Conservation (phyloP, 805 yeast genomes). For the Candida michaelii region DNA sequence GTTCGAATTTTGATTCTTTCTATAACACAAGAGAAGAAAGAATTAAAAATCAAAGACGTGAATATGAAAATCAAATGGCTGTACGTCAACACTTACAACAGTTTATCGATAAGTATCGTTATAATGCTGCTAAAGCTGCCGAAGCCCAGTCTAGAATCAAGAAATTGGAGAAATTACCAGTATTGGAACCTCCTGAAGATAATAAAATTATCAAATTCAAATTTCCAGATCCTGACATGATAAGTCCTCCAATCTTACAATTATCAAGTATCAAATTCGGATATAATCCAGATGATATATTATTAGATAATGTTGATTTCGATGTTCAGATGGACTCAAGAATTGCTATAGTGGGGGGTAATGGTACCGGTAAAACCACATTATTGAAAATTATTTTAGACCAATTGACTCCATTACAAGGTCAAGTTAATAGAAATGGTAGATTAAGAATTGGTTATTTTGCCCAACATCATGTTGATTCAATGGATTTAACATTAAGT, state of each 20-base stretch:
- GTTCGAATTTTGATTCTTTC: constrained; percentile 90
- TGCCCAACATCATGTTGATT: constrained; percentile 98
- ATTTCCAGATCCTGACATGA: constrained; percentile 91
- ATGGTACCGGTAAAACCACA: constrained; percentile 99
- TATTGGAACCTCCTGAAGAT: constrained; percentile 91
- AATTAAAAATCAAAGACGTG: constrained; percentile 86
- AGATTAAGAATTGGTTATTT: constrained; percentile 92
- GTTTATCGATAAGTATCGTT: constrained; percentile 93
- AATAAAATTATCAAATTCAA: constrained; percentile 81
- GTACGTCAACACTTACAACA: constrained; percentile 89
- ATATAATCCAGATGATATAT: constrained; percentile 61
- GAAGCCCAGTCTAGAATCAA: constrained; percentile 99
- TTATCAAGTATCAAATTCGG: constrained; percentile 86
- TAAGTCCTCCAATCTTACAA: constrained; percentile 93
- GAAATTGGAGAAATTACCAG: constrained; percentile 91
- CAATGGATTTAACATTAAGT: constrained; percentile 82
- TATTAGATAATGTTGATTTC: constrained; percentile 76
- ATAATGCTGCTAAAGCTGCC: constrained; percentile 95
- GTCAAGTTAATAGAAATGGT: constrained; percentile 76
- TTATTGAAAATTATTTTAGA: constrained; percentile 84
- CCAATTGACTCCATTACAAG: constrained; percentile 68
- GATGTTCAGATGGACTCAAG: constrained; percentile 93
- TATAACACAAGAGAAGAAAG: constrained; percentile 94
- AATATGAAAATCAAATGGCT: constrained; percentile 97
- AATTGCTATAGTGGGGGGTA: constrained; percentile 96